Evolutionary conservation across 164 flowering plant species (phyloP).

Genomic region (Euptelea pleiosperma): DNA sequence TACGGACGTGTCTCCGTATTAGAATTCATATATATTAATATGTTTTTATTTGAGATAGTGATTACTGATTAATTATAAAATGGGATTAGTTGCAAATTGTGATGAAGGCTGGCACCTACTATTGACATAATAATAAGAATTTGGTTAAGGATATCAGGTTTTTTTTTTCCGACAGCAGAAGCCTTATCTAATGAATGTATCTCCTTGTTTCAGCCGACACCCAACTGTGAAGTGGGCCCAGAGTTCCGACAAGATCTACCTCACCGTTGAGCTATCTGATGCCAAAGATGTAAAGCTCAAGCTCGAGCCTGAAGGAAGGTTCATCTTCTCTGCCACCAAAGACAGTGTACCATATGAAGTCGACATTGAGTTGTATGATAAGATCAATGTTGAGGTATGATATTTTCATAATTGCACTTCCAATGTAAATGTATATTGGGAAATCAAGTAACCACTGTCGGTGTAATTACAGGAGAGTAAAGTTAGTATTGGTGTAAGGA

Average conservation of each 20-base stretch:
- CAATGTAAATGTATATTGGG: background rate
- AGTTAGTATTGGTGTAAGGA: slow-evolving; percentile 48
- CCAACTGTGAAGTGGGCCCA: slow-evolving; percentile 79
- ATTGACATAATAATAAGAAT: too few species aligned
- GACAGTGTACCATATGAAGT: slow-evolving; percentile 49
- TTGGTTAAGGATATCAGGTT: too few species aligned
- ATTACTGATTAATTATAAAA: too few species aligned
- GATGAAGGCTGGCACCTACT: too few species aligned
- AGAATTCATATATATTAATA: too few species aligned
- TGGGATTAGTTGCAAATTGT: too few species aligned
- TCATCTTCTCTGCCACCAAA: slow-evolving; percentile 57
- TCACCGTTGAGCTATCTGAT: slow-evolving; percentile 69
- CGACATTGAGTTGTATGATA: slow-evolving; percentile 53
- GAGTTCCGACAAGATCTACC: slow-evolving; percentile 47
- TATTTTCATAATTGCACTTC: background rate
- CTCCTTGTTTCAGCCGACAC: slow-evolving; percentile 49
- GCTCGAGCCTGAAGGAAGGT: slow-evolving; percentile 68
- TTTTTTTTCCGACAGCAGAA: too few species aligned
- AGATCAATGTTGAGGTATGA: slow-evolving; percentile 58
- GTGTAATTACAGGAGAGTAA: slow-evolving; percentile 55
- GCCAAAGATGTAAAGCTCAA: slow-evolving; percentile 67
- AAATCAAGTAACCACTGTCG: background rate
- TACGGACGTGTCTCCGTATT: too few species aligned
- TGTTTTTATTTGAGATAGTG: too few species aligned
- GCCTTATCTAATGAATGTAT: too few species aligned